phyloP scores from a whole-genome alignment of 495 filamentous ascomycete genomes.

The Trichoderma virens region DNA sequence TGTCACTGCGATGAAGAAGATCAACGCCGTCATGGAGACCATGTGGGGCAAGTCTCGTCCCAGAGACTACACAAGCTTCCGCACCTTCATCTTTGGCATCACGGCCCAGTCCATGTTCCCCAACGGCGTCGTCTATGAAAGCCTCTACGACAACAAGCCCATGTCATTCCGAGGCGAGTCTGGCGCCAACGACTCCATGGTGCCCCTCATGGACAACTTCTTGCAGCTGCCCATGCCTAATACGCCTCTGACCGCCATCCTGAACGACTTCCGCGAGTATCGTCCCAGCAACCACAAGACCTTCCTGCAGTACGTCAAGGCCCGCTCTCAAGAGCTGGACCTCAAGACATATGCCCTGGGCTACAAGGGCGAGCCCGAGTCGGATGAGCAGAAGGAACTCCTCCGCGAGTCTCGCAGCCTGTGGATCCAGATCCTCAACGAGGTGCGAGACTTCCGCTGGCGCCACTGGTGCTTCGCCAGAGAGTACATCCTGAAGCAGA shows the following conservation, averaged over 20 bases:
- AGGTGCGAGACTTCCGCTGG: slow-evolving; percentile 88
- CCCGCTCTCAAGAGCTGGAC: slow-evolving; percentile 44
- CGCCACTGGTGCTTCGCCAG: slow-evolving; percentile 91
- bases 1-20: slow-evolving; percentile 54
- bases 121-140: slow-evolving; percentile 79
- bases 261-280: slow-evolving; percentile 78
- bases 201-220: slow-evolving; percentile 80
- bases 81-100: slow-evolving; percentile 93
- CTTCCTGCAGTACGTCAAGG: slow-evolving; percentile 66
- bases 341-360: slow-evolving; percentile 56
- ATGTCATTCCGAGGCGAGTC: slow-evolving; percentile 77
- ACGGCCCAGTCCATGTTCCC: slow-evolving; percentile 88
- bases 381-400: slow-evolving; percentile 17
- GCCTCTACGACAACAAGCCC: slow-evolving; percentile 57
- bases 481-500: slow-evolving; percentile 85
- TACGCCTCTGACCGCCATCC: slow-evolving; percentile 76
- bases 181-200: slow-evolving; percentile 82
- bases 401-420: slow-evolving; percentile 39
- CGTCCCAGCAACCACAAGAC: slow-evolving; percentile 76
- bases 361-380: slow-evolving; percentile 30
- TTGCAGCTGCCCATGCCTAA: slow-evolving; percentile 71
- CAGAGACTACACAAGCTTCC: slow-evolving; percentile 68
- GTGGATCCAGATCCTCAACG: slow-evolving; percentile 67
- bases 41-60: slow-evolving; percentile 87
- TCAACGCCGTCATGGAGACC: slow-evolving; percentile 73